Evolutionary conservation across 176 grass and related monocot species (phyloP).

Genomic region (Avena eriantha): DNA sequence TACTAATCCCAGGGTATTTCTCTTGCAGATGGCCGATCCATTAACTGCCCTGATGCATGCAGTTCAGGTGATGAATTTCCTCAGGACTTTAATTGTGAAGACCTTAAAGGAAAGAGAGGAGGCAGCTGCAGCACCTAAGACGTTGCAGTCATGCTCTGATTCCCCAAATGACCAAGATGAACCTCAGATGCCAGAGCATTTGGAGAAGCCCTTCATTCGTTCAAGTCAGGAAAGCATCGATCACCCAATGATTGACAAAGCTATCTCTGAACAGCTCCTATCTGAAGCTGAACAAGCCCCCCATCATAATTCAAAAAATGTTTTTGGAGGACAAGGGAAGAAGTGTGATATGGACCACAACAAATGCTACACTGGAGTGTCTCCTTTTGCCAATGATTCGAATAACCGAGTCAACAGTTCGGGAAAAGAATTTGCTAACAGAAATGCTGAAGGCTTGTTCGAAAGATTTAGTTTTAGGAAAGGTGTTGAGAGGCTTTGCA

Average conservation of each 20-base stretch:
- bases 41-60: slow-evolving; percentile 91
- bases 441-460: slow-evolving; percentile 54
- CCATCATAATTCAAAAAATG: slow-evolving; percentile 11
- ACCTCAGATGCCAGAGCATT: slow-evolving; percentile 37
- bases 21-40: slow-evolving; percentile 92
- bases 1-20: slow-evolving; percentile 32
- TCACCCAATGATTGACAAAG: slow-evolving; percentile 51
- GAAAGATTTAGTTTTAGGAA: slow-evolving; percentile 91
- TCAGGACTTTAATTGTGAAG: slow-evolving; percentile 79
- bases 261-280: slow-evolving; percentile 54
- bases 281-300: slow-evolving; percentile 43
- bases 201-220: slow-evolving; percentile 22
- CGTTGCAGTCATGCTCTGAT: slow-evolving; percentile 55
- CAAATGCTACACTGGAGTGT: slow-evolving; percentile 36
- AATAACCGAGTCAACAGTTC: slow-evolving; percentile 34
- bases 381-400: slow-evolving; percentile 18
- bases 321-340: slow-evolving; percentile 41
- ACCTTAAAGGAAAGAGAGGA: slow-evolving; percentile 76
- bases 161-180: slow-evolving; percentile 67
- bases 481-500: slow-evolving; percentile 81
- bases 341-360: slow-evolving; percentile 43
- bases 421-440: slow-evolving; percentile 54
- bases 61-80: slow-evolving; percentile 98
- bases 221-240: slow-evolving; percentile 35
- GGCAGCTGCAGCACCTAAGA: slow-evolving; percentile 20